Percentiles rank a stretch among this genome's conserved stretches.
phyloP scores from a whole-genome alignment of 176 grass and related monocot genomes.

The Cocos nucifera region DNA sequence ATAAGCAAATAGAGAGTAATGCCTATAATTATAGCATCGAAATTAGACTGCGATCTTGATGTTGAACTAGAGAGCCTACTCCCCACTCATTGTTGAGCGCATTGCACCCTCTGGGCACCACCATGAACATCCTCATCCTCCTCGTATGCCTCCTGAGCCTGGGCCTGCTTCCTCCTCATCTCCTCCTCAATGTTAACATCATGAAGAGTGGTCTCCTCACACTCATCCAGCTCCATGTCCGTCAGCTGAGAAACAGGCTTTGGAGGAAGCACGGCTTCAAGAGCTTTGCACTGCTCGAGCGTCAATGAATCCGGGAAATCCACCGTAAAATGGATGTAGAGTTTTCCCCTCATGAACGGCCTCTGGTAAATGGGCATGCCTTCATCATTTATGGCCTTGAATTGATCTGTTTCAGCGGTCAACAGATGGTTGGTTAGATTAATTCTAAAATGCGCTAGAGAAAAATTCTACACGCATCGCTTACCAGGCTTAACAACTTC shows the following conservation, averaged over 20 bases:
- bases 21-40: too few relatives aligned
- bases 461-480: too few relatives aligned
- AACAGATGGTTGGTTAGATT: too few relatives aligned
- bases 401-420: constrained; percentile 38
- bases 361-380: constrained; percentile 85
- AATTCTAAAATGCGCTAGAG: too few relatives aligned
- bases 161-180: constrained; percentile 55
- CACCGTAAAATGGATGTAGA: constrained; percentile 80
- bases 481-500: constrained; percentile 35
- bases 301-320: constrained; percentile 60
- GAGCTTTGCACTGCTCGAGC: constrained; percentile 62
- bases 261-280: constrained; percentile 42
- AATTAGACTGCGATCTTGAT: too few relatives aligned
- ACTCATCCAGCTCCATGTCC: constrained; percentile 83
- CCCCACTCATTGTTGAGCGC: constrained; percentile 52
- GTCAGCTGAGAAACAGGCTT: constrained; percentile 38
- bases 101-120: constrained; percentile 67
- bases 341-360: constrained; percentile 82
- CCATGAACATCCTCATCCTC: constrained; percentile 65
- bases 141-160: constrained; percentile 72
- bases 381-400: constrained; percentile 78
- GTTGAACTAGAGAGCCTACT: too few relatives aligned
- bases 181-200: constrained; percentile 80
- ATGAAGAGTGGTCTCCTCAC: constrained; percentile 65
- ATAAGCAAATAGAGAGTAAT: too few relatives aligned